Percentiles rank a stretch among this genome's conserved stretches.
phyloP scores from a whole-genome alignment of 768 basidiomycete genomes.

The Pulveroboletus sp. region DNA sequence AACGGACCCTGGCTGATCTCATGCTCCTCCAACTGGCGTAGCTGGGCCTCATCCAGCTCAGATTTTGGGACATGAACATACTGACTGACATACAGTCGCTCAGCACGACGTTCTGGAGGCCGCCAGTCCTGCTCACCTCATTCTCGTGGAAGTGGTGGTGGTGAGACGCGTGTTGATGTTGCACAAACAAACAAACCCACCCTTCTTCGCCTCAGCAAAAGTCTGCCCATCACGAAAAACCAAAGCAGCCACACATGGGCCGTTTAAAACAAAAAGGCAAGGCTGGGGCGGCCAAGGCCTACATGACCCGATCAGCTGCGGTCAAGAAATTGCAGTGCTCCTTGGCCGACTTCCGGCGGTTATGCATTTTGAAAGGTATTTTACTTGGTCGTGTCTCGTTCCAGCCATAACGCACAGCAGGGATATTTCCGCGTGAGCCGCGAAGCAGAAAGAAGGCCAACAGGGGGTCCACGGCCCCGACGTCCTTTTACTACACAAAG shows the following conservation, averaged over 20 bases:
- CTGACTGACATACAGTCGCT: slow-evolving; percentile 54
- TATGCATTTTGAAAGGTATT: slow-evolving; percentile 95
- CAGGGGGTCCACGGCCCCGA: slow-evolving; percentile 94
- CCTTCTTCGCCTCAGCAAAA: slow-evolving; percentile 1
- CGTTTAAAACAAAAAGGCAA: slow-evolving; percentile 81
- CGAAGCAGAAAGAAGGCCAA: slow-evolving; percentile 88
- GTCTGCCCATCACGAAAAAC: neutral
- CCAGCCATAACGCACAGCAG: slow-evolving; percentile 37
- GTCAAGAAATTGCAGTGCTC: slow-evolving; percentile 96
- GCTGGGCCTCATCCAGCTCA: slow-evolving; percentile 94
- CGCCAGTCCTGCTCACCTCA: slow-evolving; percentile 28
- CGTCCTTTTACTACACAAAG: slow-evolving; percentile 97
- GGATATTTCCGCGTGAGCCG: slow-evolving; percentile 97
- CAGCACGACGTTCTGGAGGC: slow-evolving; percentile 4
- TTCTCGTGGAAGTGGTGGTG: slow-evolving; percentile 17
- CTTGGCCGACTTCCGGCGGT: slow-evolving; percentile 89
- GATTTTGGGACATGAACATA: slow-evolving; percentile 96
- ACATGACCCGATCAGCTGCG: slow-evolving; percentile 84
- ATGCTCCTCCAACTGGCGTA: slow-evolving; percentile 94
- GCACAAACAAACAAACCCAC: slow-evolving; percentile 26
- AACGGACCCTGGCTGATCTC: slow-evolving; percentile 98
- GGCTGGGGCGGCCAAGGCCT: slow-evolving; percentile 88
- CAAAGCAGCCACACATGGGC: slow-evolving; percentile 49
- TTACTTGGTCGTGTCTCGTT: slow-evolving; percentile 1
- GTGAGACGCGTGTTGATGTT: slow-evolving; percentile 24